Percentiles rank a stretch among this genome's conserved stretches.
Conservation (phyloP, 768 basidiomycete genomes). For the Termitomyces titanicus region DNA sequence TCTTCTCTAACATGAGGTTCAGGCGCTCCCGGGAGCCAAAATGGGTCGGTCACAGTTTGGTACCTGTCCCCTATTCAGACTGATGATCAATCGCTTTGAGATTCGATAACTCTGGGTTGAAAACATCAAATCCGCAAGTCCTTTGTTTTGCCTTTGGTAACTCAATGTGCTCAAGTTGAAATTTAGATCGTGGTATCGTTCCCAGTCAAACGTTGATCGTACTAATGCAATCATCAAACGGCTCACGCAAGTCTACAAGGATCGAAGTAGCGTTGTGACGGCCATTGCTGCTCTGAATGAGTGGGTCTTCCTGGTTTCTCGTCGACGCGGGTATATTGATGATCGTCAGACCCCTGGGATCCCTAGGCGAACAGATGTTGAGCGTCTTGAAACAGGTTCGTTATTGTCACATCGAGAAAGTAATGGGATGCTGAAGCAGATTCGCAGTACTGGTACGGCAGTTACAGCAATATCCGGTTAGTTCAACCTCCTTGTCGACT, state of each 20-base stretch:
- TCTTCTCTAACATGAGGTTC: constrained; percentile 5
- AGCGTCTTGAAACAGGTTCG: constrained; percentile 40
- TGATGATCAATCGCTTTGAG: constrained; percentile 30
- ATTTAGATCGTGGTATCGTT: constrained; percentile 59
- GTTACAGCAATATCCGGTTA: constrained; percentile 71
- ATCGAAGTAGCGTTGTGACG: constrained; percentile 51
- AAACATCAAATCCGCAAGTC: constrained; percentile 47
- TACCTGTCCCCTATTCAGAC: background rate
- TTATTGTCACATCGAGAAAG: background rate
- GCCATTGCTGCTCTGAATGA: constrained; percentile 79
- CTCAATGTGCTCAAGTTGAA: constrained; percentile 4
- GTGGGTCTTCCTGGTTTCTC: constrained; percentile 31
- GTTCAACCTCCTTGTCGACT: background rate
- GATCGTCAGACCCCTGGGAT: constrained; percentile 66
- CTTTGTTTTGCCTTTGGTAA: background rate
- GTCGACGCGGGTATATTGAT: background rate
- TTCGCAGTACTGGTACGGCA: constrained; percentile 65
- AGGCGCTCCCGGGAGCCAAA: constrained; percentile 81
- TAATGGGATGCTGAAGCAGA: constrained; percentile 11
- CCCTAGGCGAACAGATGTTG: constrained; percentile 47
- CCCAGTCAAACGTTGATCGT: constrained; percentile 60
- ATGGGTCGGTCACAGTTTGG: constrained; percentile 47
- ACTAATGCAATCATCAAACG: constrained; percentile 62
- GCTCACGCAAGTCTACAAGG: constrained; percentile 57
- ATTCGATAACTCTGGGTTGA: constrained; percentile 80